phyloP scores from a whole-genome alignment of 148 eudicot genomes.

The Nyssa sinensis region DNA sequence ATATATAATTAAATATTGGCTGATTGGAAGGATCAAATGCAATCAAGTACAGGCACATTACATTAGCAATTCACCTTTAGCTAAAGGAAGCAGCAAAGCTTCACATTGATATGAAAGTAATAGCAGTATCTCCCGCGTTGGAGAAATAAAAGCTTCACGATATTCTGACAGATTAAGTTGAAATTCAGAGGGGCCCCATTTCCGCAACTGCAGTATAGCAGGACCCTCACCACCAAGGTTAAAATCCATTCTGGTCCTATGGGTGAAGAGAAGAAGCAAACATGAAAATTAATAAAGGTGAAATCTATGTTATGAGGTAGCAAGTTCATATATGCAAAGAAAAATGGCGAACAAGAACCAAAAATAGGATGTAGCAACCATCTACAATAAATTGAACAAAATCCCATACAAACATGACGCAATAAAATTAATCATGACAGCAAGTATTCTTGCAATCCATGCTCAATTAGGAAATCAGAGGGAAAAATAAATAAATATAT shows the following conservation, averaged over 20 bases:
- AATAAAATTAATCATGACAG: no score
- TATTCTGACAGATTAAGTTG: constrained; percentile 52
- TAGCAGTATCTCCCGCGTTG: constrained; percentile 62
- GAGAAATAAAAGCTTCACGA: constrained; percentile 84
- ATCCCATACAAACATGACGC: no score
- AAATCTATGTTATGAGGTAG: neutral
- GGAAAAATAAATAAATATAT: no score
- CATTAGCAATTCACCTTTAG: constrained; percentile 39
- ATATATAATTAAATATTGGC: neutral
- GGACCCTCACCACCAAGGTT: constrained; percentile 42
- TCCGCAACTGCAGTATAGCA: constrained; percentile 73
- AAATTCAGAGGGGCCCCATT: constrained; percentile 58
- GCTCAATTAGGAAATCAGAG: no score
- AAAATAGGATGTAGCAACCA: no score
- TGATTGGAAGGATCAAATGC: neutral
- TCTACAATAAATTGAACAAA: no score
- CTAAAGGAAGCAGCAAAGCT: constrained; percentile 71
- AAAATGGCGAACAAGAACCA: neutral
- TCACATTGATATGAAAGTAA: constrained; percentile 64
- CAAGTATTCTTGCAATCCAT: no score
- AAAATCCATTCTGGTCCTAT: constrained; percentile 16
- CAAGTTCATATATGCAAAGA: constrained; percentile 1
- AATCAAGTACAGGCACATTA: neutral
- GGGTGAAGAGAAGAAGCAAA: neutral
- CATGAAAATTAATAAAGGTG: neutral